Evolutionary conservation across 2,329 filamentous ascomycete genomes (phyloP).

Genomic region (Colletotrichum lindemuthianum): DNA sequence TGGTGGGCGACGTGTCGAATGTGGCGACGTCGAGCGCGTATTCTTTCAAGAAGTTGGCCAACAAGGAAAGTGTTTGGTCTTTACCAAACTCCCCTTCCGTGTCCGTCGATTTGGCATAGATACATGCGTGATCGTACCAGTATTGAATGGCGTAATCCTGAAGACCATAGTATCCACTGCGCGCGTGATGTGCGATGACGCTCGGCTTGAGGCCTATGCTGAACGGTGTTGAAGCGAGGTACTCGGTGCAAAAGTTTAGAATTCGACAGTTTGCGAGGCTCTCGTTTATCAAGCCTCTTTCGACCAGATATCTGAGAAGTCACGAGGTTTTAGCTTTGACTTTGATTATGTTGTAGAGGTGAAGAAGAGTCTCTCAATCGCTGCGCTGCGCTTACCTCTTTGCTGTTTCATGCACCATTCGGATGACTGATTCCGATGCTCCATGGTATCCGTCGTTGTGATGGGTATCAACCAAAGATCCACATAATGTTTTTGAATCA

Average conservation of each 20-base stretch:
- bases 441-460: neutral
- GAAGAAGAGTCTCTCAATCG: neutral
- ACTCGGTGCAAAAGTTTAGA: neutral
- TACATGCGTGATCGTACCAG: neutral
- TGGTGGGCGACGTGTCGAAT: too few relatives aligned
- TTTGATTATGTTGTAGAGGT: neutral
- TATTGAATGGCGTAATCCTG: slow-evolving; percentile 2
- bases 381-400: neutral
- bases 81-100: neutral
- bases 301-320: neutral
- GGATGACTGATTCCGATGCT: neutral
- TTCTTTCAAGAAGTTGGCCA: too few relatives aligned
- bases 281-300: neutral
- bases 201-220: neutral
- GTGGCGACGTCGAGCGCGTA: too few relatives aligned
- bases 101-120: neutral
- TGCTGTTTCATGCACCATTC: slow-evolving; percentile 6
- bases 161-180: neutral
- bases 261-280: neutral
- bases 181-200: neutral
- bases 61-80: neutral
- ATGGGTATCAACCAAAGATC: neutral
- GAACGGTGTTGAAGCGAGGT: neutral
- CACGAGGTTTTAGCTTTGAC: neutral
- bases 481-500: neutral